These are phyloP conservation scores for Tubosaeta sp. DNA, from an alignment of 768 basidiomycete species.

Conservation along the genomic window DNA sequence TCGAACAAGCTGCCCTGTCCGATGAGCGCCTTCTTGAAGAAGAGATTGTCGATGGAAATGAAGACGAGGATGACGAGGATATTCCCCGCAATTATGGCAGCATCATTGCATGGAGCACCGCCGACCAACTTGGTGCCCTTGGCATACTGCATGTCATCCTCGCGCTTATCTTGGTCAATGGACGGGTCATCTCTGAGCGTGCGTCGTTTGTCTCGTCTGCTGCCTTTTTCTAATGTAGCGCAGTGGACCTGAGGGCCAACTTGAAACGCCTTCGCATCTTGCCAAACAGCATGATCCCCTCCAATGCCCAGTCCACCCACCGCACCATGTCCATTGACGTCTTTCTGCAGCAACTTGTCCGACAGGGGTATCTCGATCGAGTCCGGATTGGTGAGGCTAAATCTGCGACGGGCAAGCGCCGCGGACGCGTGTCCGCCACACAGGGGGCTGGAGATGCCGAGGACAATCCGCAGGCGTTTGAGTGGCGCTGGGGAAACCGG, in stretches of 20 bases:
- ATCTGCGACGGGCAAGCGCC: slow-evolving; percentile 46
- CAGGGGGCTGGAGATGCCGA: slow-evolving; percentile 35
- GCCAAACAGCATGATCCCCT: slow-evolving; percentile 43
- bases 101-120: slow-evolving; percentile 66
- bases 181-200: slow-evolving; percentile 74
- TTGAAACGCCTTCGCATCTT: slow-evolving; percentile 68
- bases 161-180: slow-evolving; percentile 78
- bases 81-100: slow-evolving; percentile 55
- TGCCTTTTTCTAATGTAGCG: not conserved
- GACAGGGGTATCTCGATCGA: slow-evolving; percentile 79
- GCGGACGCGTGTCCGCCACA: slow-evolving; percentile 46
- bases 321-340: slow-evolving; percentile 55
- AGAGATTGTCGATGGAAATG: slow-evolving; percentile 47
- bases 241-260: slow-evolving; percentile 70
- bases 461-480: slow-evolving; percentile 33
- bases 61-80: slow-evolving; percentile 45
- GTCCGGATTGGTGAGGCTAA: slow-evolving; percentile 48
- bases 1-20: slow-evolving; percentile 55
- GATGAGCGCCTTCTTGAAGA: slow-evolving; percentile 43
- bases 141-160: slow-evolving; percentile 82
- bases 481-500: slow-evolving; percentile 84
- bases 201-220: slow-evolving; percentile 7
- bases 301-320: slow-evolving; percentile 47
- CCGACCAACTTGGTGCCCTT: slow-evolving; percentile 61
- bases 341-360: slow-evolving; percentile 59